Conservation (phyloP, 805 yeast genomes). For the Monosporozyma unispora region DNA sequence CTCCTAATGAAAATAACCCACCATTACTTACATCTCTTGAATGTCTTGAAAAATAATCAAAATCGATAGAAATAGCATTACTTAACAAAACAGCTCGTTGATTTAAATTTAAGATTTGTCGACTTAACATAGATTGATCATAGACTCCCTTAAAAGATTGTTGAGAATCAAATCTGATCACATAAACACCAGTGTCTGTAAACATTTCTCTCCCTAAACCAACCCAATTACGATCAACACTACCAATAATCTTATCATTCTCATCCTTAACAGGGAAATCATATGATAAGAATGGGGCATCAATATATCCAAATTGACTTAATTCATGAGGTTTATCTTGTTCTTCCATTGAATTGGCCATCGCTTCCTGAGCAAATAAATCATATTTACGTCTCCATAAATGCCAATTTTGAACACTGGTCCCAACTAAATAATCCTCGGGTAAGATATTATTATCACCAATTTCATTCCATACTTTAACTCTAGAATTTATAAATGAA, state of each 20-base stretch:
- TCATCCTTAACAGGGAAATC: conserved; percentile 70
- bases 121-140: conserved; percentile 32
- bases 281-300: conserved; percentile 79
- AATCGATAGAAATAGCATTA: conserved; percentile 86
- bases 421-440: conserved; percentile 56
- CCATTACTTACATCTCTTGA: conserved; percentile 51
- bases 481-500: conserved; percentile 80
- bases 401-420: conserved; percentile 89
- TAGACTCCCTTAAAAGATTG: conserved; percentile 54
- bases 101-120: conserved; percentile 49
- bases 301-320: conserved; percentile 79
- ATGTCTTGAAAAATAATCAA: conserved; percentile 94
- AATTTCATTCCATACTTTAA: conserved; percentile 34
- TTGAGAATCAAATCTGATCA: conserved; percentile 69
- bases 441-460: conserved; percentile 23
- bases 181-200: conserved; percentile 91
- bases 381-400: conserved; percentile 86
- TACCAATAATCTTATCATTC: conserved; percentile 50
- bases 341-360: not conserved
- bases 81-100: conserved; percentile 82
- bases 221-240: conserved; percentile 89
- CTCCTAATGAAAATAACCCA: conserved; percentile 23
- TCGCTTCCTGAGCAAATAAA: conserved; percentile 36
- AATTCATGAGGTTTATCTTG: conserved; percentile 34
- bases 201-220: conserved; percentile 88